A percentile compares a stretch with the other conserved stretches of the same genome.
Evolutionary conservation across 1,284 basidiomycete genomes (phyloP).

Genomic region (Apiotrichum veenhuisii): DNA sequence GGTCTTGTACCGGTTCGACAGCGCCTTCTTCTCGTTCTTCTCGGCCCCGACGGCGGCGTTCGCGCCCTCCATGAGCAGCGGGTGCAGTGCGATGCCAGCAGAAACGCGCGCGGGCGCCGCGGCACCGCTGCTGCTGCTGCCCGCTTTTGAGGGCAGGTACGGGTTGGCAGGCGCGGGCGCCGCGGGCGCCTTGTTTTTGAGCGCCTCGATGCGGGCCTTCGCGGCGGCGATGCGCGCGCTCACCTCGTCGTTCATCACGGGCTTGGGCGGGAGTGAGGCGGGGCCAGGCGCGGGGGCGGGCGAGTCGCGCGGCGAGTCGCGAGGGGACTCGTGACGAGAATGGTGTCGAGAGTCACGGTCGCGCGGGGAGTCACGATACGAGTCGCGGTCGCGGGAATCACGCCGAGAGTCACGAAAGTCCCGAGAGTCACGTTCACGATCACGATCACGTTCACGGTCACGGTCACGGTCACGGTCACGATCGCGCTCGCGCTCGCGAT

Average conservation of each 20-base stretch:
- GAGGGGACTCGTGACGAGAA: too few relatives aligned
- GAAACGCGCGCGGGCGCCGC: background rate
- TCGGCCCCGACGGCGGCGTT: slow-evolving; percentile 26
- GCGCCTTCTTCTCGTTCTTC: slow-evolving; percentile 43
- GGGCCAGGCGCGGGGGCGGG: slow-evolving; percentile 34
- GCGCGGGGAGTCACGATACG: too few relatives aligned
- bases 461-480: slow-evolving; percentile 1
- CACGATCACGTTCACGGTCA: background rate
- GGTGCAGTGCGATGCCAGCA: slow-evolving; percentile 68
- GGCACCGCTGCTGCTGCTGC: background rate
- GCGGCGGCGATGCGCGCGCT: slow-evolving; percentile 70
- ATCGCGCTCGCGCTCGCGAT: too few relatives aligned
- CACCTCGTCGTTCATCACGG: slow-evolving; percentile 57
- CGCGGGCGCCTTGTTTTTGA: slow-evolving; percentile 51
- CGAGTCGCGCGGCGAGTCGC: background rate
- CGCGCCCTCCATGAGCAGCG: slow-evolving; percentile 61
- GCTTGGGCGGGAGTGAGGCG: slow-evolving; percentile 45
- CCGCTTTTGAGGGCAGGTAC: background rate
- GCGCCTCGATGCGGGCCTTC: slow-evolving; percentile 70
- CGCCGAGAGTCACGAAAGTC: too few relatives aligned
- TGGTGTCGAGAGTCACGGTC: too few relatives aligned
- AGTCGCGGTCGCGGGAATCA: too few relatives aligned
- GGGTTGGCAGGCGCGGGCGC: slow-evolving; percentile 7
- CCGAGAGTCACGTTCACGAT: background rate
- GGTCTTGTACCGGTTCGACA: slow-evolving; percentile 67